phyloP scores from a whole-genome alignment of 495 filamentous ascomycete species.

The Aspergillus sparsus region DNA sequence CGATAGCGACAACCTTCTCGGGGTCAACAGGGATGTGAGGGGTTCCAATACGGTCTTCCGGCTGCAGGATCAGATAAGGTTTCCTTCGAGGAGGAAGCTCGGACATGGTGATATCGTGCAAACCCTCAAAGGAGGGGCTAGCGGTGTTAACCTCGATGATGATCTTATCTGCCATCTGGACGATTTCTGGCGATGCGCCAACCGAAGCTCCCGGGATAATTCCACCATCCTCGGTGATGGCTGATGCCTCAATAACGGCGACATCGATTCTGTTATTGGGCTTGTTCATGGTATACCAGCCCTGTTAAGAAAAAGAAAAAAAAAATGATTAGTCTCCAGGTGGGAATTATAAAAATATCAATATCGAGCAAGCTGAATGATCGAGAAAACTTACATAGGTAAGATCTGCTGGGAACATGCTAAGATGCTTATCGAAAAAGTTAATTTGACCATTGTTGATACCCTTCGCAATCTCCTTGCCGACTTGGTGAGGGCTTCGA shows the following conservation, averaged over 20 bases:
- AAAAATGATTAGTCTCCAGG: too few species aligned
- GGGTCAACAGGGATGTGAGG: slow-evolving; percentile 85
- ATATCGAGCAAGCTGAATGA: neutral
- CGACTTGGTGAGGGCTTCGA: slow-evolving; percentile 83
- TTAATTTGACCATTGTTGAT: slow-evolving; percentile 88
- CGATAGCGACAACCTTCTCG: slow-evolving; percentile 82
- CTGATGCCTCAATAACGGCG: slow-evolving; percentile 81
- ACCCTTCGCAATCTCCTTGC: slow-evolving; percentile 86
- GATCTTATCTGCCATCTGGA: slow-evolving; percentile 90
- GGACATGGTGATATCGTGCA: slow-evolving; percentile 89
- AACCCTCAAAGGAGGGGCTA: slow-evolving; percentile 79
- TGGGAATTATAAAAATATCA: too few species aligned
- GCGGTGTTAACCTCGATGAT: slow-evolving; percentile 93
- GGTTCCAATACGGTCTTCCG: slow-evolving; percentile 79
- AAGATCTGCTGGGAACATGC: slow-evolving; percentile 89
- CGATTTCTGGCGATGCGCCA: slow-evolving; percentile 80
- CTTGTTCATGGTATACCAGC: slow-evolving; percentile 80
- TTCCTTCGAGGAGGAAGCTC: slow-evolving; percentile 79
- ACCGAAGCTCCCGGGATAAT: slow-evolving; percentile 89
- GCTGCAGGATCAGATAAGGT: slow-evolving; percentile 81
- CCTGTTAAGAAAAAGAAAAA: slow-evolving; percentile 37
- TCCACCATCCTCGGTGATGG: slow-evolving; percentile 89
- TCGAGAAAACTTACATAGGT: slow-evolving; percentile 61
- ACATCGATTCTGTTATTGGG: slow-evolving; percentile 75
- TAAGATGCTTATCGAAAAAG: slow-evolving; percentile 90